Conservation (phyloP, 2,329 filamentous ascomycete species). For the Aspergillus hiratsukae region DNA sequence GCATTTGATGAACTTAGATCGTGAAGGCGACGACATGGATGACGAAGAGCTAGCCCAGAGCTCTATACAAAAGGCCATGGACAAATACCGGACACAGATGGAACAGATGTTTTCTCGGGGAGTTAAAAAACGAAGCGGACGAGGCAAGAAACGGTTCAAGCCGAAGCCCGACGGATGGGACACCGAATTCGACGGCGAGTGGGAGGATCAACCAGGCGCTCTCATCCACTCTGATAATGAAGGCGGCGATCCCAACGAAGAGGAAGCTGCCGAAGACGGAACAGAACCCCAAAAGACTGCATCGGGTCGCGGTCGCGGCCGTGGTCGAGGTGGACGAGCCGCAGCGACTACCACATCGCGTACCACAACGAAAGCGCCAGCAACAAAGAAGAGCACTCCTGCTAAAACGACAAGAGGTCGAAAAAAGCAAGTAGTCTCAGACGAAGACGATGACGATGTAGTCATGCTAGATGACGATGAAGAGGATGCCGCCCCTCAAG, state of each 20-base stretch:
- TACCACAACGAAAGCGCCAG: slow-evolving; percentile 28
- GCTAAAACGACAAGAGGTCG: slow-evolving; percentile 19
- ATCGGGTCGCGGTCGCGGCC: slow-evolving; percentile 45
- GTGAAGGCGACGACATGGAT: slow-evolving; percentile 65
- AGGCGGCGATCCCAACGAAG: slow-evolving; percentile 44
- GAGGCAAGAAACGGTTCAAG: slow-evolving; percentile 58
- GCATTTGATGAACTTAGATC: slow-evolving; percentile 62
- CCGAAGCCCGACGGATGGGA: slow-evolving; percentile 80
- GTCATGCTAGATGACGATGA: slow-evolving; percentile 36
- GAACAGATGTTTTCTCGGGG: slow-evolving; percentile 69
- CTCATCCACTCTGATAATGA: slow-evolving; percentile 51
- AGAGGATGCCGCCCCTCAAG: slow-evolving; percentile 24
- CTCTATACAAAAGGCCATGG: slow-evolving; percentile 69
- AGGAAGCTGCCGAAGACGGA: slow-evolving; percentile 46
- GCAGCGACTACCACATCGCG: slow-evolving; percentile 36
- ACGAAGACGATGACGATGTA: slow-evolving; percentile 39
- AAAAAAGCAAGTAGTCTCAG: slow-evolving; percentile 29
- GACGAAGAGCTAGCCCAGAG: slow-evolving; percentile 64
- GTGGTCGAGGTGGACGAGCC: slow-evolving; percentile 42
- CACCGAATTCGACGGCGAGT: slow-evolving; percentile 79
- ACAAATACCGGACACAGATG: slow-evolving; percentile 62
- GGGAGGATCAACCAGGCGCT: slow-evolving; percentile 74
- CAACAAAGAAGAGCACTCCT: slow-evolving; percentile 23
- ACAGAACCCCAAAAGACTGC: slow-evolving; percentile 35
- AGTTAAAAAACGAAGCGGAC: slow-evolving; percentile 47